Base-by-base conservation (phyloP, 2,329 filamentous ascomycete species). In the Calycina marina region DNA sequence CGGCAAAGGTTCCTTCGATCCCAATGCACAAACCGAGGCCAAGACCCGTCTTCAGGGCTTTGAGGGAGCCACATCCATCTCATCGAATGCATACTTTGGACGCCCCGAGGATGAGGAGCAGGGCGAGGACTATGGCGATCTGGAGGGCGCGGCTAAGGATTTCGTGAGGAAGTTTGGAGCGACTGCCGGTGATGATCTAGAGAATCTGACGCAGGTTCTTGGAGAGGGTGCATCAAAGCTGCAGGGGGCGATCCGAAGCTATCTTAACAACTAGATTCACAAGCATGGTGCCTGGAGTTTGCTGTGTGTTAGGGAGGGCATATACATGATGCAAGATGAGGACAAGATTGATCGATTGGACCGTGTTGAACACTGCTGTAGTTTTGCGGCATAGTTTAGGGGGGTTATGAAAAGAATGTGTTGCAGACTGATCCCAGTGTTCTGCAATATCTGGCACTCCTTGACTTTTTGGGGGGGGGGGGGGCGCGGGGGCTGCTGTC, bases 41-140 rank as follows among this genome's bases (percentile, higher is more conserved):
- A 93, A 93, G 63, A 66, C 68, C 14, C 74, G 90, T 25, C 69
- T 98, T 33, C 77, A 84, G 61, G 82, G 85, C 28, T 98, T 98
- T 52, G 88, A 96, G 58, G 85, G 90, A 27, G 86, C 90, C 8
- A 77, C 76, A 1, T 63, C 85, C 43, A 98, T 98, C 56, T 94
- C 86, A 5, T 93, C 83, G 37, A 98, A 96, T 56, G 84, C 84
- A 34, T 98, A 96, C 67, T 98, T 98, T 56, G 90, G 90, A 39
- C 79, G 88, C 31, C 78, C 84, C 2, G 90, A 98, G 52, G 80
- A 86, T 14, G 81, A 92, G 45, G 60, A 69, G 18, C 64, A 64
- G 2, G 64, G 58, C 6, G 82, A 86, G 40, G 83, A 83, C 26
- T 94, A 93, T 44, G 85, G 86, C 28, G 86, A 94, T 50, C 62